Percentiles rank a stretch among this genome's conserved stretches.
Conservation (phyloP, 768 basidiomycete genomes). For the Leucosporidium yakuticum region DNA sequence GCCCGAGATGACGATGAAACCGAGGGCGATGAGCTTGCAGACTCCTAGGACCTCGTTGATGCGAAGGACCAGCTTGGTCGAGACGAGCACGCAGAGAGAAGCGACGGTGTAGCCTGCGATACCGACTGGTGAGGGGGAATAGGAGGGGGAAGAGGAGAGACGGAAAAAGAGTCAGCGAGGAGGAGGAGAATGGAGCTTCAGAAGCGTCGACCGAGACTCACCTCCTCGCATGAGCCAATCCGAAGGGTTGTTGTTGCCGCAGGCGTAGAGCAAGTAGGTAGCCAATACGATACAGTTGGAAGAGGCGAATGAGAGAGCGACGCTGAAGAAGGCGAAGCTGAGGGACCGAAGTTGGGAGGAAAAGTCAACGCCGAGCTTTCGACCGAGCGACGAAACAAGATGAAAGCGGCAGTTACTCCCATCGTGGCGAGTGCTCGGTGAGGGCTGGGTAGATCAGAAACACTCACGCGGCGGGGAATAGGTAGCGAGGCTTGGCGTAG, state of each 20-base stretch:
- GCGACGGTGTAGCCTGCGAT: not conserved
- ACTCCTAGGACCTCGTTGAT: not conserved
- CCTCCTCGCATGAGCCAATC: not conserved
- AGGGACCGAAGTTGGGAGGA: not conserved
- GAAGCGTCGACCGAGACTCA: no score
- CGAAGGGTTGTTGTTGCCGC: not conserved
- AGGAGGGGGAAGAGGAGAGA: no score
- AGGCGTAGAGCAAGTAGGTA: not conserved
- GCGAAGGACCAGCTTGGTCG: not conserved
- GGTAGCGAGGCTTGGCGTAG: not conserved
- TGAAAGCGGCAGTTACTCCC: no score
- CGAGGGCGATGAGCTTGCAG: not conserved
- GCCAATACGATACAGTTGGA: not conserved
- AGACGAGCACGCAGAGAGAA: not conserved
- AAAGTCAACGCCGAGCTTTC: no score
- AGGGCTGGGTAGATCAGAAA: not conserved
- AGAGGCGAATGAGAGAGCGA: not conserved
- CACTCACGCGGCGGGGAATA: not conserved
- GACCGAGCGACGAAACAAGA: no score
- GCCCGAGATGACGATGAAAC: not conserved
- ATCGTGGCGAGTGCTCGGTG: no score
- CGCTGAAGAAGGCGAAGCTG: conserved; percentile 1
- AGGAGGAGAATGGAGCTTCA: no score
- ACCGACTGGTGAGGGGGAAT: not conserved
- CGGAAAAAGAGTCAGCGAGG: no score